Conservation (phyloP, 805 yeast species). For the Monosporozyma unispora region DNA sequence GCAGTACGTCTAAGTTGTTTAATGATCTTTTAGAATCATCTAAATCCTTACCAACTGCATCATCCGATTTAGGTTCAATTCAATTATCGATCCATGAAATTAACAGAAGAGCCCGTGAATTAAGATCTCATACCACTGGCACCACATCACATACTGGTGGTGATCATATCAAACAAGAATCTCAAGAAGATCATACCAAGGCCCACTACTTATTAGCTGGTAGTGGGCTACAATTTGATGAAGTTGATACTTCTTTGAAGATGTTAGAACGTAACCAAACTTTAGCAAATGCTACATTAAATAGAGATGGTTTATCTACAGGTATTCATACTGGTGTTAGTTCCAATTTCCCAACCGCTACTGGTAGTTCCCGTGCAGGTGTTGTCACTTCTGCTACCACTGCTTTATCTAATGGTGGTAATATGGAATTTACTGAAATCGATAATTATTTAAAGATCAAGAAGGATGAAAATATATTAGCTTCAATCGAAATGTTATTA, state of each 20-base stretch:
- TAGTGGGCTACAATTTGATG: slow-evolving; percentile 80
- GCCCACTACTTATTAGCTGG: slow-evolving; percentile 87
- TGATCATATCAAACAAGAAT: background rate
- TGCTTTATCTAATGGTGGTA: background rate
- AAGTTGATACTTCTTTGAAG: slow-evolving; percentile 53
- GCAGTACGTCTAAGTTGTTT: slow-evolving; percentile 28
- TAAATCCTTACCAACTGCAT: slow-evolving; percentile 55
- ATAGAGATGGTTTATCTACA: background rate
- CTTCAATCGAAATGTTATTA: slow-evolving; percentile 75
- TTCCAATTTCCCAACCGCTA: background rate
- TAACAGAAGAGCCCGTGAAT: slow-evolving; percentile 51
- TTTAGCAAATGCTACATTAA: background rate
- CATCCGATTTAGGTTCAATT: slow-evolving; percentile 67
- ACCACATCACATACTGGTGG: background rate
- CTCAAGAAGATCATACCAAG: slow-evolving; percentile 38
- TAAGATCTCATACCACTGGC: slow-evolving; percentile 30
- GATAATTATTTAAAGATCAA: slow-evolving; percentile 57
- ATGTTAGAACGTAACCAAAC: slow-evolving; percentile 12
- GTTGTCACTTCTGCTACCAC: background rate
- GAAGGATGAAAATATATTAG: slow-evolving; percentile 73
- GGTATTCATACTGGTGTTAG: background rate
- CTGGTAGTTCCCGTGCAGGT: background rate
- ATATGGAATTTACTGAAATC: slow-evolving; percentile 32
- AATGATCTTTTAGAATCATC: slow-evolving; percentile 74
- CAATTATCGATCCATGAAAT: slow-evolving; percentile 76